These are phyloP conservation scores for Cyberlindnera samutprakarnensis DNA, from an alignment of 805 yeast genomes.

Conservation along the genomic window DNA sequence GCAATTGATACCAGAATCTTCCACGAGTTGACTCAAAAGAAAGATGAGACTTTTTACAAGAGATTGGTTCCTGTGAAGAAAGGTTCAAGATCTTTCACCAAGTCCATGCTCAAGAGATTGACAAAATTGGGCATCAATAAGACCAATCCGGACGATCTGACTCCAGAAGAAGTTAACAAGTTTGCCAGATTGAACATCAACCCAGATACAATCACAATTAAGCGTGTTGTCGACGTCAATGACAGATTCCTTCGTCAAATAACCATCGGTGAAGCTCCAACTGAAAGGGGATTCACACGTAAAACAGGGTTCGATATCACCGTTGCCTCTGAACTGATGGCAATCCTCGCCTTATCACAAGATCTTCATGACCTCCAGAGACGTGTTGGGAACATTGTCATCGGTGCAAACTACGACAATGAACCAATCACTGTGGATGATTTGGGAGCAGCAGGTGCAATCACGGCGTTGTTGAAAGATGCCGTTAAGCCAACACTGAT, in stretches of 20 bases:
- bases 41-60: slow-evolving; percentile 62
- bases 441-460: slow-evolving; percentile 80
- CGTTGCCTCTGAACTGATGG: slow-evolving; percentile 84
- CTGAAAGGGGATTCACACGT: slow-evolving; percentile 69
- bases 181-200: slow-evolving; percentile 71
- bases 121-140: slow-evolving; percentile 60
- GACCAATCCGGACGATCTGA: slow-evolving; percentile 65
- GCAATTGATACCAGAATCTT: slow-evolving; percentile 83
- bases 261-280: slow-evolving; percentile 75
- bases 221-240: slow-evolving; percentile 79
- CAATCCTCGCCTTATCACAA: slow-evolving; percentile 67
- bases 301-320: slow-evolving; percentile 77
- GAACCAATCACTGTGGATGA: slow-evolving; percentile 79
- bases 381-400: slow-evolving; percentile 69
- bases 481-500: slow-evolving; percentile 79
- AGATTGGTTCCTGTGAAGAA: slow-evolving; percentile 71
- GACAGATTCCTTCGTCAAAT: slow-evolving; percentile 75
- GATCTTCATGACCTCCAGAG: slow-evolving; percentile 66
- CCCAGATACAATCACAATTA: slow-evolving; percentile 74
- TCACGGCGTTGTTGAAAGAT: slow-evolving; percentile 74
- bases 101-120: slow-evolving; percentile 61
- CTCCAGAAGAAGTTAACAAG: slow-evolving; percentile 54
- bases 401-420: slow-evolving; percentile 61
- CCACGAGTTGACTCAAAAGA: slow-evolving; percentile 70
- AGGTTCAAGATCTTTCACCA: slow-evolving; percentile 60